Evolutionary conservation across 2,329 filamentous ascomycete species (phyloP), one percentile per base, ranked within the genome.

Genomic region (Aureobasidium musti): DNA sequence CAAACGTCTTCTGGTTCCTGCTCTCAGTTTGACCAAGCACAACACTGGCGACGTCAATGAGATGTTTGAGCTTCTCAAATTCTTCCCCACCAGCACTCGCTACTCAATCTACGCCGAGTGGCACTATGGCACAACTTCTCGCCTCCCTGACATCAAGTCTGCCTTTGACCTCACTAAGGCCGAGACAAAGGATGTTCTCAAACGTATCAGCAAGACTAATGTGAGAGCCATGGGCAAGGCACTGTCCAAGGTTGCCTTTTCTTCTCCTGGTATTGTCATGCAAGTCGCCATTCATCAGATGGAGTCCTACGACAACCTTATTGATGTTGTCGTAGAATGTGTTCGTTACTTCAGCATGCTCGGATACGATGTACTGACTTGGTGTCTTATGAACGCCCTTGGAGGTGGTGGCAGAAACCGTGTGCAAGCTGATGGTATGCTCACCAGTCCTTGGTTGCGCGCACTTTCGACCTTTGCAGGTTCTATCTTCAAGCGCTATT

Each of bases 71-170:
- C 83, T 99, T 14, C 83, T 98, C 68, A 89, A 88, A 72, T 83
- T 88, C 61, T 98, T 91, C 74, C 87, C 94, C 0, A 87, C 89
- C 14, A 84, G 87, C 1, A 87, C 86, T 10, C 87, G 95, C 67
- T 99, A 94, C 79, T 88, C 87, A 57, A 91, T 99, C 74, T 99
- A 99, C 75, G 87, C 91, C 0, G 93, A 97, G 76, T 99, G 95
- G 92, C 94, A 91, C 72, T 88, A 87, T 70, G 92, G 92, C 4
- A 85, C 88, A 70, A 91, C 85, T 2, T 95, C 91, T 5, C 85
- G 91, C 37, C 79, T 90, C 30, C 89, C 92, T 4, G 88, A 92
- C 54, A 90, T 98, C 77, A 88, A 88, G 72, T 81, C 85, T 30
- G 92, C 91, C 1, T 97, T 97, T 75, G 86, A 89, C 41, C 85